These are phyloP conservation scores for Saccharomyces pastorianus DNA, from an alignment of 1,139 yeast species.

Conservation along the genomic window DNA sequence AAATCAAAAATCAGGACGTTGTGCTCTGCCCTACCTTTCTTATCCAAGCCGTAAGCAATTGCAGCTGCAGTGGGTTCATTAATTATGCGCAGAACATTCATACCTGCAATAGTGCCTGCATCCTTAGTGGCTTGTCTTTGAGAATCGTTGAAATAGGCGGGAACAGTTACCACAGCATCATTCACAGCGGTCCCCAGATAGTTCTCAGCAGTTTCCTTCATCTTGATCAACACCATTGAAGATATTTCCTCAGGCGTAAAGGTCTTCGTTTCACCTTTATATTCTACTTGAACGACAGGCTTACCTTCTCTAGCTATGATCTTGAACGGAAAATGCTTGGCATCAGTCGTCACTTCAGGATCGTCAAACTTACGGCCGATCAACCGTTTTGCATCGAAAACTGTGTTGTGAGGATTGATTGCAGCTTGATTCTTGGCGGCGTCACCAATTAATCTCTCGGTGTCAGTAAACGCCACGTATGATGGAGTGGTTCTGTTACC, in stretches of 20 bases:
- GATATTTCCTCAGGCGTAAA: slow-evolving; percentile 62
- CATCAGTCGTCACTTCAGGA: slow-evolving; percentile 47
- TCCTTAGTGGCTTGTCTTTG: slow-evolving; percentile 98
- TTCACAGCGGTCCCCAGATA: slow-evolving; percentile 53
- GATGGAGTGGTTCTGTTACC: slow-evolving; percentile 67
- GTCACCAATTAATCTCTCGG: slow-evolving; percentile 61
- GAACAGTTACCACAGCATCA: slow-evolving; percentile 75
- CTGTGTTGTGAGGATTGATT: slow-evolving; percentile 56
- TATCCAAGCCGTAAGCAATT: slow-evolving; percentile 90
- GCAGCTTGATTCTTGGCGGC: slow-evolving; percentile 68
- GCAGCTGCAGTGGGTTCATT: slow-evolving; percentile 98
- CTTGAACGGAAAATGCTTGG: slow-evolving; percentile 57
- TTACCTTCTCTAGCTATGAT: slow-evolving; percentile 48
- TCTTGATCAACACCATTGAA: slow-evolving; percentile 52
- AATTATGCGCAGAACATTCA: slow-evolving; percentile 85
- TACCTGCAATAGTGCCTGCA: slow-evolving; percentile 93
- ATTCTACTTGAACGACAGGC: slow-evolving; percentile 54
- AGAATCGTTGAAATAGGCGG: slow-evolving; percentile 95
- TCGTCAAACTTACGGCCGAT: slow-evolving; percentile 57
- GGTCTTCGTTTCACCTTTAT: slow-evolving; percentile 54
- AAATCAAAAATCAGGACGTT: slow-evolving; percentile 85
- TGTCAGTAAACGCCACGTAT: slow-evolving; percentile 57
- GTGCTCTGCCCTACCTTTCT: slow-evolving; percentile 70
- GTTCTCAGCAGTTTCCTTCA: slow-evolving; percentile 60
- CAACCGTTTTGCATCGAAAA: slow-evolving; percentile 59